These are phyloP conservation scores for Candida rishiriensis DNA, from an alignment of 805 yeast species.

Conservation along the genomic window DNA sequence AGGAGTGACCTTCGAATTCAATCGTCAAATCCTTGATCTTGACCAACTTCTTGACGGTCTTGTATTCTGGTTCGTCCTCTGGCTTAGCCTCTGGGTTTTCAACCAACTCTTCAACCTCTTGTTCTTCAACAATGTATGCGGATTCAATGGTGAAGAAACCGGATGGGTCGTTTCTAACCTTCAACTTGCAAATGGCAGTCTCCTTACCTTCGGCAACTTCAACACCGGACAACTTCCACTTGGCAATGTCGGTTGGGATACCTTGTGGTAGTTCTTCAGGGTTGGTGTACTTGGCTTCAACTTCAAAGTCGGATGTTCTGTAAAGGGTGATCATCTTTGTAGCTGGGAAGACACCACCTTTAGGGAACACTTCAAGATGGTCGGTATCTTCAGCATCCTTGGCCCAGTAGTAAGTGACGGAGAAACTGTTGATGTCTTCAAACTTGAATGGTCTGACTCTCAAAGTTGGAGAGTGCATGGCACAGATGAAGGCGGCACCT, in stretches of 20 bases:
- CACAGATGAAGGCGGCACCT: constrained; percentile 99
- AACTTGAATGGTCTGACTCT: constrained; percentile 98
- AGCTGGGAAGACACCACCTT: constrained; percentile 87
- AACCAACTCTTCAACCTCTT: constrained; percentile 81
- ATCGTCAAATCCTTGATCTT: constrained; percentile 79
- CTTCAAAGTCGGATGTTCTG: constrained; percentile 83
- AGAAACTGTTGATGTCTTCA: constrained; percentile 87
- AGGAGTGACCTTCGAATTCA: constrained; percentile 55
- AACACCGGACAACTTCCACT: constrained; percentile 86
- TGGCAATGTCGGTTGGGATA: constrained; percentile 61
- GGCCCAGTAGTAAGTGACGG: constrained; percentile 95
- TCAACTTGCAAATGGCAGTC: constrained; percentile 80
- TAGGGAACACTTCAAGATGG: constrained; percentile 95
- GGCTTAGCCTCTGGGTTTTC: constrained; percentile 53
- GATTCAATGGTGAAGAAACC: constrained; percentile 92
- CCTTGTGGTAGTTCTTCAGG: constrained; percentile 69
- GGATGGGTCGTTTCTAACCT: constrained; percentile 95
- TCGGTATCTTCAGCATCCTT: constrained; percentile 87
- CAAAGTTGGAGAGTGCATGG: constrained; percentile 97
- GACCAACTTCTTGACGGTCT: constrained; percentile 87
- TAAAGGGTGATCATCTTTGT: constrained; percentile 92
- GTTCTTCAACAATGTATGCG: constrained; percentile 93
- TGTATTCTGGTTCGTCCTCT: constrained; percentile 80
- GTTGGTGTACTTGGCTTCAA: constrained; percentile 83
- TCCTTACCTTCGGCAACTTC: constrained; percentile 71